These are phyloP conservation scores for Brachypodium distachyon DNA, from an alignment of 202 grass and related monocot species.

Conservation along the genomic window DNA sequence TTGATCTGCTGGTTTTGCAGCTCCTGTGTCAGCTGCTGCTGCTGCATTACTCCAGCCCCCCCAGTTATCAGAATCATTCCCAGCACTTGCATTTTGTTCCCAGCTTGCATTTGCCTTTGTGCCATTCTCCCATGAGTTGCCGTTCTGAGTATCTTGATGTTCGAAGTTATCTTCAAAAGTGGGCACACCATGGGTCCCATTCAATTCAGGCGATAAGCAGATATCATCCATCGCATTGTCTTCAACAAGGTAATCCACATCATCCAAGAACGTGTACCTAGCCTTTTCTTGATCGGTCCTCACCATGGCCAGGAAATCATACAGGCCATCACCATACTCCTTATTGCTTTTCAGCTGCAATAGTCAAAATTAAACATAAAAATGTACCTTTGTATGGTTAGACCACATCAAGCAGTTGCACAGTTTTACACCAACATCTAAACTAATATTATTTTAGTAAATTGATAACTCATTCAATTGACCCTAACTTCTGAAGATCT, in stretches of 20 bases:
- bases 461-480: background rate
- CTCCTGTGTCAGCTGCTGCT: conserved; percentile 1
- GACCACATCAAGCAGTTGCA: background rate
- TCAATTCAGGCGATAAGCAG: conserved; percentile 68
- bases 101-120: conserved; percentile 23
- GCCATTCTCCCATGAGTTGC: conserved; percentile 24
- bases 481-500: background rate
- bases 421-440: background rate
- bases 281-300: conserved; percentile 54
- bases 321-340: conserved; percentile 63
- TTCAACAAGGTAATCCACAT: conserved; percentile 74
- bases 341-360: conserved; percentile 62
- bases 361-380: conserved; percentile 4
- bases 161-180: conserved; percentile 67
- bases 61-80: conserved; percentile 47
- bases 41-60: conserved; percentile 43
- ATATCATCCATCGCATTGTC: conserved; percentile 41
- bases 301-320: conserved; percentile 78
- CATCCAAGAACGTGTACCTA: conserved; percentile 46
- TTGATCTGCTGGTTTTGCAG: conserved; percentile 19
- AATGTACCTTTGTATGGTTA: background rate
- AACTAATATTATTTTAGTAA: background rate
- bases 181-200: conserved; percentile 43
- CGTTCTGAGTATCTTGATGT: conserved; percentile 37
- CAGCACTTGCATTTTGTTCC: conserved; percentile 39